phyloP scores from a whole-genome alignment of 306 rosid genomes.

The Senna tora region DNA sequence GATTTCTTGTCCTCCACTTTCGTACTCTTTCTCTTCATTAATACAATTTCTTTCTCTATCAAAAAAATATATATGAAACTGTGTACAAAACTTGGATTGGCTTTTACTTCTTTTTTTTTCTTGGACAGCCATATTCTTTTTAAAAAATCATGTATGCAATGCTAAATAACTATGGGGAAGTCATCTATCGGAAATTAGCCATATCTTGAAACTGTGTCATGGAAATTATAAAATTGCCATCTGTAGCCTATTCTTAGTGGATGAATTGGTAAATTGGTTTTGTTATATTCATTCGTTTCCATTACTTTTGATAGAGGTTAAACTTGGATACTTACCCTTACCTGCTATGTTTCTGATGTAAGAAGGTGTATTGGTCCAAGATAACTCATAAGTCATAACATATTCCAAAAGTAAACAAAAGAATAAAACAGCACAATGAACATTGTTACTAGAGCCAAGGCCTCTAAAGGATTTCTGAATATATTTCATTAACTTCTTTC shows the following conservation, averaged over 20 bases:
- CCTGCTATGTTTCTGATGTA: background rate
- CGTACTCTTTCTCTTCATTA: too few relatives aligned
- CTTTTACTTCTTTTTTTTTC: background rate
- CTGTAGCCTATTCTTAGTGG: background rate
- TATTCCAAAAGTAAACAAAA: background rate
- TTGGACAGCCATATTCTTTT: background rate
- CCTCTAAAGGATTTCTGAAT: background rate
- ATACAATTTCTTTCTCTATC: too few relatives aligned
- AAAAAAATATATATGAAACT: constrained; percentile 5
- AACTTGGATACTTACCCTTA: constrained; percentile 1
- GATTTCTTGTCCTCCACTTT: too few relatives aligned
- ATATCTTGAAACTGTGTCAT: too few relatives aligned
- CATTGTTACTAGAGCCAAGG: constrained; percentile 9
- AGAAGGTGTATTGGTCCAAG: background rate
- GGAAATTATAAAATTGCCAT: constrained; percentile 4
- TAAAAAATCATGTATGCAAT: background rate
- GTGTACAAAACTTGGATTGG: constrained; percentile 8
- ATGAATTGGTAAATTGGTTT: background rate
- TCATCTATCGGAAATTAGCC: background rate
- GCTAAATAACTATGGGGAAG: background rate
- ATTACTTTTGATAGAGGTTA: background rate
- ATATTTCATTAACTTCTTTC: background rate
- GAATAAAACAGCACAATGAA: constrained; percentile 14
- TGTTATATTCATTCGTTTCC: constrained; percentile 10
- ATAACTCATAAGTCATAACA: too few relatives aligned